Evolutionary conservation across 768 basidiomycete species (phyloP).

Genomic region (Sistotremastrum niveocremeum): DNA sequence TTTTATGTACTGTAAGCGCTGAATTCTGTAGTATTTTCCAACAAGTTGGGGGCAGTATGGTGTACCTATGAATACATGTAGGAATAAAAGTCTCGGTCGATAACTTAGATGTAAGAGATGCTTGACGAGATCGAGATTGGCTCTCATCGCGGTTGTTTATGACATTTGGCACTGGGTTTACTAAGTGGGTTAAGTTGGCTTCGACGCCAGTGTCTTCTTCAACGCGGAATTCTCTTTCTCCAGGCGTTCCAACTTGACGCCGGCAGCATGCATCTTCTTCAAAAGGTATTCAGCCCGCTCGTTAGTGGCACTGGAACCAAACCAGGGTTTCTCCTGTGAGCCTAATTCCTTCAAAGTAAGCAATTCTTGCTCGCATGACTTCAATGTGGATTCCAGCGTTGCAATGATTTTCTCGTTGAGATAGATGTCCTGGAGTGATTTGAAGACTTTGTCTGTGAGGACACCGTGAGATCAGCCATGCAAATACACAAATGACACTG

Average conservation of each 20-base stretch:
- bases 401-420: constrained; percentile 59
- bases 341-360: constrained; percentile 51
- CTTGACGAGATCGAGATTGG: no score
- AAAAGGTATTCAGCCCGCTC: constrained; percentile 54
- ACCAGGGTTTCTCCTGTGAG: constrained; percentile 30
- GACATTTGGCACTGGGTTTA: no score
- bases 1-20: no score
- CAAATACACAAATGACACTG: background rate
- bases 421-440: constrained; percentile 67
- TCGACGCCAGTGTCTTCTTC: constrained; percentile 37
- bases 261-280: constrained; percentile 59
- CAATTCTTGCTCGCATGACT: constrained; percentile 66
- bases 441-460: constrained; percentile 55
- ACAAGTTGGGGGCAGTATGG: no score
- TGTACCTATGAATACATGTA: no score
- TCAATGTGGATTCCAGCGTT: constrained; percentile 48
- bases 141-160: no score
- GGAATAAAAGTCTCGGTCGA: no score
- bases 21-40: no score
- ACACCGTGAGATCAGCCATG: constrained; percentile 4
- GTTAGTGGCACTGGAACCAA: constrained; percentile 36
- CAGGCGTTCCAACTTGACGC: constrained; percentile 51
- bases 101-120: no score
- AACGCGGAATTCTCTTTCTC: constrained; percentile 60
- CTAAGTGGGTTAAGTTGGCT: no score